These are phyloP conservation scores for Chytriomyces sp. DNA, from an alignment of 192 early-diverging fungal species.

Conservation along the genomic window DNA sequence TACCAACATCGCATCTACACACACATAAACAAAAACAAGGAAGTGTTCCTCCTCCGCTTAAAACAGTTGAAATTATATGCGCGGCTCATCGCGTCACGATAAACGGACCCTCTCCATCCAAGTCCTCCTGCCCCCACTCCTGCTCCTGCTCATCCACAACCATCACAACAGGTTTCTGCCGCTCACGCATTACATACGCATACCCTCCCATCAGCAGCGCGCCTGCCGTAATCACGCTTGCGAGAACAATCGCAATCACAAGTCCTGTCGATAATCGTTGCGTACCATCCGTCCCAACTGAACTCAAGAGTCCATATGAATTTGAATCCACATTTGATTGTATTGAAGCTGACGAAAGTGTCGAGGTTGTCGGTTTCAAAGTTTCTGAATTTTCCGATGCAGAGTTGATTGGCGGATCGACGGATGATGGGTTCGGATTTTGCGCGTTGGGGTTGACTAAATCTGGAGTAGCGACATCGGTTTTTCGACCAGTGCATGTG, in stretches of 20 bases:
- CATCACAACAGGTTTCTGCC: background rate
- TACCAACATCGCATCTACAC: too few relatives aligned
- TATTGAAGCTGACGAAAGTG: background rate
- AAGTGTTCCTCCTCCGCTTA: too few relatives aligned
- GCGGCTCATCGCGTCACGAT: too few relatives aligned
- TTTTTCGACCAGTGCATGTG: background rate
- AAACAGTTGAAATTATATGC: too few relatives aligned
- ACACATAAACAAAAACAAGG: too few relatives aligned
- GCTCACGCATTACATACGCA: background rate
- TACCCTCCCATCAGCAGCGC: background rate
- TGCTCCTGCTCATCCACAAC: background rate
- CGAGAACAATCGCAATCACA: background rate
- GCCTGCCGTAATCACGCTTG: background rate
- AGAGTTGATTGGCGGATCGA: background rate
- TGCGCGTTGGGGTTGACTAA: background rate
- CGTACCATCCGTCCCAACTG: background rate
- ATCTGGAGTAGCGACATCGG: background rate
- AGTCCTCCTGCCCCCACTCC: background rate
- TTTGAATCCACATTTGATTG: background rate
- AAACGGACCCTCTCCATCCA: too few relatives aligned
- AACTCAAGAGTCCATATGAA: background rate
- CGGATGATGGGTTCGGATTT: background rate
- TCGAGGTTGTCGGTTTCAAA: background rate
- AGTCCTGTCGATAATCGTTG: background rate
- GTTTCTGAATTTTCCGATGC: background rate